Base-by-base conservation (phyloP, 176 grass and related monocot species). In the Bolboschoenus planiculmis region DNA sequence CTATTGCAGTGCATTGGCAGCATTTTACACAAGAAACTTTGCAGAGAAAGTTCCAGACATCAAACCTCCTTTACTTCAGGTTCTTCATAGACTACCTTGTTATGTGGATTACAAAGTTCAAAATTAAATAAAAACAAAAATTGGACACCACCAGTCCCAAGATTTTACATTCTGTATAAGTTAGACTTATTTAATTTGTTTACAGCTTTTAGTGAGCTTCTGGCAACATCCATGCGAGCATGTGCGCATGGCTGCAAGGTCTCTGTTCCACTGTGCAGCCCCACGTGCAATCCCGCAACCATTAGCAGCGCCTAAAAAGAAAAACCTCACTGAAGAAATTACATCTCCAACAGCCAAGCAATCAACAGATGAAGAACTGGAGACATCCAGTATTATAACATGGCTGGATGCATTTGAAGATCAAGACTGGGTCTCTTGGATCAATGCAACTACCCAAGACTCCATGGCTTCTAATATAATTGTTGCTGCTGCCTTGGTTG, bases 1-100 rank as follows among this genome's bases (percentile, higher is more conserved):
- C 84, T n/a, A 79, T 83, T 88, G 84, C 88, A 97, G 92, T 91
- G 92, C 92, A 10, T 85, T 97, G 84, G 95, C 95, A 88, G 92
- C 95, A 86, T 97, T 97, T 92, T 97, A 97, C 85, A 97, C 95
- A 33, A 91, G 95, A 78, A 90, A 94, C 63, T 94, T 97, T 88
- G 92, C 95, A 60, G 92, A 97, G 84, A 97, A 92, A 89, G 85
- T 97, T 89, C 85, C 83, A 10, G 87, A 92, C 74, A 90, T 97
- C 86, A 92, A 94, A 75, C 73, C 92, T 88, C 95, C 95, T 87
- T 94, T 86, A 88, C 90, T 97, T 44, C 95, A 97, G 92, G 95
- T 97, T 68, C 65, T 62, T 79, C 56, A 64, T 84, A 78, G 18
- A 56, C 11, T 54, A 20, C 50, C 24, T 55, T 26, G 10, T 30